Evolutionary conservation across 352 stramenopile species (phyloP).

Genomic region (Globisporangium spinosum): DNA sequence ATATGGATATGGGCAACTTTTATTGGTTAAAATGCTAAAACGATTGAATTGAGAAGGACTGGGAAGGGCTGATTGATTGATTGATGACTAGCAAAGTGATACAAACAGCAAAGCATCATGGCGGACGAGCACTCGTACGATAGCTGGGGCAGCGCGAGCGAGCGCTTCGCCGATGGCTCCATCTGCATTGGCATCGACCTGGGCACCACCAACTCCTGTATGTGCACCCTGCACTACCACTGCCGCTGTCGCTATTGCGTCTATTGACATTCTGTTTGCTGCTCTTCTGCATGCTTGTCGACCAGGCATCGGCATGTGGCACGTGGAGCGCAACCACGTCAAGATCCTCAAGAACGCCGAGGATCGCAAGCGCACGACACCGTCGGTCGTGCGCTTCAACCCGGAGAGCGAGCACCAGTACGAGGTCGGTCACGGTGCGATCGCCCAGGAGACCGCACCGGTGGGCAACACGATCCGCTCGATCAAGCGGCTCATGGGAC

Average conservation of each 20-base stretch:
- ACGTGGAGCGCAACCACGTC: conserved; percentile 72
- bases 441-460: conserved; percentile 49
- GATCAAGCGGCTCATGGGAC: conserved; percentile 84
- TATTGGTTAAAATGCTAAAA: conserved; percentile 6
- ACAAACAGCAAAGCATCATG: conserved; percentile 3
- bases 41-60: neutral
- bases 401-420: conserved; percentile 36
- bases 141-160: conserved; percentile 65
- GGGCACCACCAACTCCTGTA: conserved; percentile 99
- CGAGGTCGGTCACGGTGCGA: conserved; percentile 51
- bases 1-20: neutral
- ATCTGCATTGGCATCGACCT: conserved; percentile 99
- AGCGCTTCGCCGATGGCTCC: conserved; percentile 66
- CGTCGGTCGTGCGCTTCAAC: conserved; percentile 75
- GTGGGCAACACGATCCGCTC: conserved; percentile 72
- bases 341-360: conserved; percentile 80
- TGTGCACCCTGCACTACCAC: conserved; percentile 3
- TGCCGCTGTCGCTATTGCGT: neutral
- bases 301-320: conserved; percentile 74
- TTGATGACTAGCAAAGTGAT: neutral
- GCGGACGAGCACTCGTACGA: conserved; percentile 54
- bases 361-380: conserved; percentile 65
- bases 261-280: neutral
- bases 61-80: neutral
- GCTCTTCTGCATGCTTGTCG: neutral